phyloP scores from a whole-genome alignment of 2,329 filamentous ascomycete species.

The Xylariaceae sp. region DNA sequence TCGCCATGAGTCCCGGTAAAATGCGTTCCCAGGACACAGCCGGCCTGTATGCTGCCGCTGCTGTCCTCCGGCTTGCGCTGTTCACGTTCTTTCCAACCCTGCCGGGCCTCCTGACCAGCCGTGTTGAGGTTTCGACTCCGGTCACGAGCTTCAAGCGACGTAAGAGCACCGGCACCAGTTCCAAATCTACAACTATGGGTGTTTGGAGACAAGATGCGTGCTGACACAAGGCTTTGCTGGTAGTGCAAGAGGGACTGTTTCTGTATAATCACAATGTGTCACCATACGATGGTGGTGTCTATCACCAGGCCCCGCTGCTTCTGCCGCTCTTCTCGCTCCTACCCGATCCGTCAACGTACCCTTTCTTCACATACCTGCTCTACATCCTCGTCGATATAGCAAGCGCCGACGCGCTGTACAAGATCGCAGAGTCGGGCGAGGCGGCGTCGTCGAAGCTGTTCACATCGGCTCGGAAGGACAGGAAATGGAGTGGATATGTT shows the following conservation, averaged over 20 bases:
- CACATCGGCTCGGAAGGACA: constrained; percentile 69
- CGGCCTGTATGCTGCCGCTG: constrained; percentile 69
- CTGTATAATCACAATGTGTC: constrained; percentile 95
- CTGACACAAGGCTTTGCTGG: constrained; percentile 3
- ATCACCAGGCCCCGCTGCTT: constrained; percentile 77
- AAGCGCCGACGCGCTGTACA: constrained; percentile 71
- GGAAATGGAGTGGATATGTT: constrained; percentile 67
- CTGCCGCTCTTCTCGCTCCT: constrained; percentile 88
- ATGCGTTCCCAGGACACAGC: constrained; percentile 40
- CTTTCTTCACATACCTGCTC: constrained; percentile 71
- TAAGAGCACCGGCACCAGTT: no score
- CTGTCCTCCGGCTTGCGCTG: constrained; percentile 71
- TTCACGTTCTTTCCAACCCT: constrained; percentile 77
- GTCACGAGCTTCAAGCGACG: constrained; percentile 97
- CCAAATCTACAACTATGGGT: no score
- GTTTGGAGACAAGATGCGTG: background rate
- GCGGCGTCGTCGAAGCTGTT: constrained; percentile 69
- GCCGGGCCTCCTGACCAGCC: constrained; percentile 77
- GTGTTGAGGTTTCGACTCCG: constrained; percentile 94
- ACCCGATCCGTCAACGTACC: constrained; percentile 60
- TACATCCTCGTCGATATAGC: constrained; percentile 78
- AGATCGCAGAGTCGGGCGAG: constrained; percentile 77
- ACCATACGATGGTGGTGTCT: constrained; percentile 90
- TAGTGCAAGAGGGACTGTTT: constrained; percentile 94
- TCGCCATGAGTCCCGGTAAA: constrained; percentile 30